Conservation (phyloP, 2,329 filamentous ascomycete genomes). For the Thelonectria olida region DNA sequence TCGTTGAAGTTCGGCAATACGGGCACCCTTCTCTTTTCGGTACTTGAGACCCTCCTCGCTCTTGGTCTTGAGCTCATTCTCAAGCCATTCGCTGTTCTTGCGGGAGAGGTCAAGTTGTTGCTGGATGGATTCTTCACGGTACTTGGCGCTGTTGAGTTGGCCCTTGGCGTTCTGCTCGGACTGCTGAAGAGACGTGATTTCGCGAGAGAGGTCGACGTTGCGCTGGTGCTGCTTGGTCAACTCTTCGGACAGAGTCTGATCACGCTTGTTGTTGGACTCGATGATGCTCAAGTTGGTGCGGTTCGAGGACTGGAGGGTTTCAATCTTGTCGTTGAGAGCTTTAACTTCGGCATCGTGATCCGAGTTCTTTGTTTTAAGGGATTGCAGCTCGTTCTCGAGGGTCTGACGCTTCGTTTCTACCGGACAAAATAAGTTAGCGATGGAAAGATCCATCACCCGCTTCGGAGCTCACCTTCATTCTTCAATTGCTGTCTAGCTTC, state of each 20-base stretch:
- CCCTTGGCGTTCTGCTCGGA: conserved; percentile 84
- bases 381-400: conserved; percentile 83
- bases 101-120: conserved; percentile 91
- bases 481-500: conserved; percentile 83
- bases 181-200: conserved; percentile 84
- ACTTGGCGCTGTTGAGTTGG: conserved; percentile 82
- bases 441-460: too few species aligned
- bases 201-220: conserved; percentile 82
- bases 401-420: conserved; percentile 79
- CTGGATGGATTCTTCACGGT: conserved; percentile 87
- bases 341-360: conserved; percentile 80
- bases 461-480: conserved; percentile 73
- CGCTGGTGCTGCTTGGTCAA: conserved; percentile 90
- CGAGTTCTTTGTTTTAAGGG: conserved; percentile 77
- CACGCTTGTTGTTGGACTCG: conserved; percentile 87
- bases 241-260: conserved; percentile 87
- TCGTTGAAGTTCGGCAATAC: conserved; percentile 87
- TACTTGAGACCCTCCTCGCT: conserved; percentile 86
- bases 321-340: conserved; percentile 82
- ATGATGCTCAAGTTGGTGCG: conserved; percentile 89
- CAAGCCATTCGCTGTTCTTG: conserved; percentile 92
- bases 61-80: conserved; percentile 91
- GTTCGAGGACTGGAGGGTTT: conserved; percentile 89
- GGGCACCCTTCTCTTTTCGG: conserved; percentile 92
- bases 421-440: conserved; percentile 21